Conservation (phyloP, 176 grass and related monocot species). For the Hsuehochloa calcarea region DNA sequence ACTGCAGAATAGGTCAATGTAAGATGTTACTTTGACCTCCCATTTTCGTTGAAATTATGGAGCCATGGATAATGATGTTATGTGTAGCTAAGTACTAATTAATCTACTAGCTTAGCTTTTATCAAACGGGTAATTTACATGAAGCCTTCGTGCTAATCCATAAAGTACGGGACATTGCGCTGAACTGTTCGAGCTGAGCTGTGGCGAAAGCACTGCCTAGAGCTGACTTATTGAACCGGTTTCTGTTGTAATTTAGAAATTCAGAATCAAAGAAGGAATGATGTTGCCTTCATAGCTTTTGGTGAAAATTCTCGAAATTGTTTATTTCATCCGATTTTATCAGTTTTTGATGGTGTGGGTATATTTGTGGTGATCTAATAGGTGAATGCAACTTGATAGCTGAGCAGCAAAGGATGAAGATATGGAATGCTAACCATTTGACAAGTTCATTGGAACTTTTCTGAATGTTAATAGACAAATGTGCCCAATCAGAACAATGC, state of each 20-base stretch:
- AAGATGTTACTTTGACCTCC: background rate
- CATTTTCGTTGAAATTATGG: background rate
- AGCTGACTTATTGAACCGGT: background rate
- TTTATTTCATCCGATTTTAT: background rate
- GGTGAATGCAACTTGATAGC: too few relatives aligned
- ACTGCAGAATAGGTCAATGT: too few relatives aligned
- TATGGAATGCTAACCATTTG: too few relatives aligned
- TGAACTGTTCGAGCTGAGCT: slow-evolving; percentile 25
- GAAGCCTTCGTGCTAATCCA: background rate
- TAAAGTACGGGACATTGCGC: background rate
- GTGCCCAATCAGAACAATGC: too few relatives aligned
- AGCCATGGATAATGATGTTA: background rate
- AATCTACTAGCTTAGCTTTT: background rate
- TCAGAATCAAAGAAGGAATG: background rate
- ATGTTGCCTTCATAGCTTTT: background rate
- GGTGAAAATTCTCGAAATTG: background rate
- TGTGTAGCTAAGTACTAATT: too few relatives aligned
- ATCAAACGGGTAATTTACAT: background rate
- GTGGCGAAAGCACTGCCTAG: background rate
- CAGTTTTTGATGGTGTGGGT: background rate
- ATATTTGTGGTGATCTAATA: background rate
- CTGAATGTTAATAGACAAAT: too few relatives aligned
- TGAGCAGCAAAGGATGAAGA: too few relatives aligned
- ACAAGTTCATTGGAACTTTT: too few relatives aligned
- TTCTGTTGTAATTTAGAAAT: background rate